Evolutionary conservation across 1,284 basidiomycete genomes (phyloP), one percentile per base, ranked within the genome.

Genomic region (Flammula alnicola): DNA sequence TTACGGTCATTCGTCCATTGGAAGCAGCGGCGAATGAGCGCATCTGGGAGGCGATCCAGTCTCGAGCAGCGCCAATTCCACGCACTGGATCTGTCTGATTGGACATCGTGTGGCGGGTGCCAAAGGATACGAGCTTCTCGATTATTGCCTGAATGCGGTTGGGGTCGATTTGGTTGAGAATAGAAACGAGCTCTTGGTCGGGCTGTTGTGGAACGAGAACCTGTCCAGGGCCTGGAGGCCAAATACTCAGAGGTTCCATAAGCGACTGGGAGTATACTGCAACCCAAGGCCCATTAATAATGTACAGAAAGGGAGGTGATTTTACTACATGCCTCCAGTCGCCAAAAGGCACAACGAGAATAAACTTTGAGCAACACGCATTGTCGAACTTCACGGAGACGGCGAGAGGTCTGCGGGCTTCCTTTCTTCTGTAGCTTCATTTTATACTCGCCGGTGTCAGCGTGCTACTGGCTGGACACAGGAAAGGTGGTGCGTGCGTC

Each of bases 31-130:
- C 76, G 48, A 73, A 71, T 3, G 61, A 55, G 12, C 66, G 68
- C 71, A 80, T 72, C 60, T 80, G 65, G 3, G 70, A 60, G 4
- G 74, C 75, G 54, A 81, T 75, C 78, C 78, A 81, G 64, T 79
- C 77, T 37, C 77, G 64, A n/a, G 79, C 76, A 10, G 78, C 79
- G 20, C 78, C 78, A 32, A 81, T 78, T 0, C 79, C 78, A 30
- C 78, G 73, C 12, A 62, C 61, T 14, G 77, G 74, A 58, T 79
- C 73, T 6, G 78, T 79, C 62, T 80, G 78, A 54, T 59, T 76
- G 19, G 79, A 80, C 35, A 76, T 67, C 19, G 79, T 81, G 63
- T 75, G 71, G 10, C 79, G 70, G 14, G 79, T 82, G 16, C 79
- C 79, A 56, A 81, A 80, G 26, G 77, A 77, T 35, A 77, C 76